Base-by-base conservation (phyloP, 2,329 filamentous ascomycete genomes). In the Penicillium rolfsii region DNA sequence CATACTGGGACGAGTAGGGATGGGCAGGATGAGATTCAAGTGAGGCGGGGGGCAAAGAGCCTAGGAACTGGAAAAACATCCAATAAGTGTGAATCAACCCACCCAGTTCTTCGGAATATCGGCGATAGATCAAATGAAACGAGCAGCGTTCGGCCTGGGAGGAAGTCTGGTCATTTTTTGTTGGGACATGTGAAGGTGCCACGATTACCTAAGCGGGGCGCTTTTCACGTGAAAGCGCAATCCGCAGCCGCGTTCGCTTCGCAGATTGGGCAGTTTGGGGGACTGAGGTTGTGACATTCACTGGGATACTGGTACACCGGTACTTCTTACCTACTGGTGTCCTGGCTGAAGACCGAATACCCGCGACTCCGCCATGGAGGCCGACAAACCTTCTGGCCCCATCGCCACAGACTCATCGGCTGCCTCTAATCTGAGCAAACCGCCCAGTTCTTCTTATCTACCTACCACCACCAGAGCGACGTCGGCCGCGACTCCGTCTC, bases 381-480 rank as follows among this genome's bases (percentile, higher is more conserved):
- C 54, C 5, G 55, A 53, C 9, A 62, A 64, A 56, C 16, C 43
- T 41, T 19, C 55, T 52, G 49, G 43, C 24, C 33, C 45, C 22
- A 36, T 40, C 55, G 52, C 62, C 55, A 62, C 61, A 56, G 33
- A 41, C 36, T 53, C 50, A 53, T 19, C 50, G 33, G 50, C 36
- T 19, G 24, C 50, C 50, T 53, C 50, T 4, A 26, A 22, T 53
- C 22, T 35, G 36, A 53, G n/a, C n/a, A 53, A 38, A n/a, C 55
- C 50, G 46, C 64, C 63, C 50, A 62, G 45, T 58, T 60, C 55
- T 35, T 57, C 43, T 48, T 62, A 52, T 63, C 64, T 50, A 35
- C 2, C 52, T 11, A 50, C 62, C 49, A n/a, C 36, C 50, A 11
- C 28, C 26, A 36, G 19, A n/a, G 22, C 19, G 5, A 38, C 50